Percentiles rank a stretch among this genome's conserved stretches.
Evolutionary conservation across 352 stramenopile genomes (phyloP).

Genomic region (Phytophthora sansomeana): DNA sequence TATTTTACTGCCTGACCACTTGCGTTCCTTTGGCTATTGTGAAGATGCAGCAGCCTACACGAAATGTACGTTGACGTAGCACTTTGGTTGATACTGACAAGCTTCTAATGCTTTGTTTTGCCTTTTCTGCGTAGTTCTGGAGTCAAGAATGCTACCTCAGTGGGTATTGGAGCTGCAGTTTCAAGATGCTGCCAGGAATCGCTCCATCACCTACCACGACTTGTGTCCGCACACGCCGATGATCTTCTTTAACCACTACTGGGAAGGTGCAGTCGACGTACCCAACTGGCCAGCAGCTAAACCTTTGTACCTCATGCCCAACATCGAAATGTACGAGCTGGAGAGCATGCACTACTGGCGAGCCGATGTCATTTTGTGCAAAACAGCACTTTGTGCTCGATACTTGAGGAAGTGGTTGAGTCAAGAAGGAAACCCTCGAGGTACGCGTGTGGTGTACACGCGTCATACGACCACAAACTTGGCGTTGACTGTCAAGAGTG

Average conservation of each 20-base stretch:
- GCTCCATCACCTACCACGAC: conserved; percentile 48
- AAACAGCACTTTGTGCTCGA: conserved; percentile 43
- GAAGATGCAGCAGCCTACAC: conserved; percentile 67
- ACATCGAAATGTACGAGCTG: conserved; percentile 60
- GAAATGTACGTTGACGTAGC: conserved; percentile 45
- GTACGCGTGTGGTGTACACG: conserved; percentile 55
- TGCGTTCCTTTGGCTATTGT: conserved; percentile 64
- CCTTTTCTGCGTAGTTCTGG: conserved; percentile 26
- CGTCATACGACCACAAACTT: conserved; percentile 53
- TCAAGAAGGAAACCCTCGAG: conserved; percentile 55
- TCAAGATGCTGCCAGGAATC: conserved; percentile 18
- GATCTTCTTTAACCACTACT: conserved; percentile 58
- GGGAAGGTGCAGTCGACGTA: conserved; percentile 26
- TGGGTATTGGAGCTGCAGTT: conserved; percentile 44
- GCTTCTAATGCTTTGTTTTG: neutral
- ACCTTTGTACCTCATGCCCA: conserved; percentile 48
- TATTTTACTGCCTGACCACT: conserved; percentile 46
- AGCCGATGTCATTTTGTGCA: conserved; percentile 50
- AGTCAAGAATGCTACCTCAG: conserved; percentile 43
- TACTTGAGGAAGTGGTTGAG: conserved; percentile 48
- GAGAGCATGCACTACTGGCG: conserved; percentile 40
- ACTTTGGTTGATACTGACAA: neutral
- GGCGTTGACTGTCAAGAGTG: conserved; percentile 20
- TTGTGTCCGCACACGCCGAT: conserved; percentile 49
- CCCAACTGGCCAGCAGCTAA: conserved; percentile 38